Percentiles rank a stretch among this genome's conserved stretches.
Conservation (phyloP, 2,329 filamentous ascomycete genomes). For the Fonsecaea pedrosoi region DNA sequence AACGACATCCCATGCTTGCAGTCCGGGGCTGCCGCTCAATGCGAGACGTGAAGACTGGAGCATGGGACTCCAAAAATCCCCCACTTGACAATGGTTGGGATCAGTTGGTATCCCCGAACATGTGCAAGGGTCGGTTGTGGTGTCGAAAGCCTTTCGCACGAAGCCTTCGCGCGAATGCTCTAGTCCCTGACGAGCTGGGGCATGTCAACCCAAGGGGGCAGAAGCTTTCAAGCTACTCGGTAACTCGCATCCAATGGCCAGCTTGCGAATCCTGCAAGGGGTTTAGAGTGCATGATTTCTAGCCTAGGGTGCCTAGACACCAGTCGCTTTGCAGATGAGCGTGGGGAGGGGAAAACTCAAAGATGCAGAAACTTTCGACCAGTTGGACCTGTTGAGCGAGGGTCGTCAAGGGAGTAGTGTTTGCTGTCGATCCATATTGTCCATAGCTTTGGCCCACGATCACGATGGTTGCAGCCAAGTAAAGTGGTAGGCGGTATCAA, state of each 20-base stretch:
- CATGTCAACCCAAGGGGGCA: constrained; percentile 48
- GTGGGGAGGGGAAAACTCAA: not conserved
- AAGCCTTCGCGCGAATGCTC: constrained; percentile 5
- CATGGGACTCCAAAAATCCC: not conserved
- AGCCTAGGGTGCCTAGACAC: not conserved
- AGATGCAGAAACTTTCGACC: not conserved
- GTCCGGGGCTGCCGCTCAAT: constrained; percentile 2
- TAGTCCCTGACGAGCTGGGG: constrained; percentile 2
- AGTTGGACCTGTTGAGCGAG: not conserved
- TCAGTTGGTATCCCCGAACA: not conserved
- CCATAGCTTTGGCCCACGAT: not conserved
- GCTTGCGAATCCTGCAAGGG: not conserved
- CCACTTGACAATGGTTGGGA: not conserved
- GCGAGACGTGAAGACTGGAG: not conserved
- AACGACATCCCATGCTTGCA: not conserved
- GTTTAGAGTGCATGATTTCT: not conserved
- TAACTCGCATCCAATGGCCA: not conserved
- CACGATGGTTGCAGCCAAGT: not conserved
- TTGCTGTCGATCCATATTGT: not conserved
- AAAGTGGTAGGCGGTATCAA: not conserved
- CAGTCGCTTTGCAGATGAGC: not conserved
- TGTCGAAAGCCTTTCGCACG: constrained; percentile 8
- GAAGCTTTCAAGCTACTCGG: not conserved
- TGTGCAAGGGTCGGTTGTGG: not conserved
- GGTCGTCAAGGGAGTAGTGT: not conserved